Conservation (phyloP, 371 early-diverging fungal species). For the Zopfochytrium polystomum region DNA sequence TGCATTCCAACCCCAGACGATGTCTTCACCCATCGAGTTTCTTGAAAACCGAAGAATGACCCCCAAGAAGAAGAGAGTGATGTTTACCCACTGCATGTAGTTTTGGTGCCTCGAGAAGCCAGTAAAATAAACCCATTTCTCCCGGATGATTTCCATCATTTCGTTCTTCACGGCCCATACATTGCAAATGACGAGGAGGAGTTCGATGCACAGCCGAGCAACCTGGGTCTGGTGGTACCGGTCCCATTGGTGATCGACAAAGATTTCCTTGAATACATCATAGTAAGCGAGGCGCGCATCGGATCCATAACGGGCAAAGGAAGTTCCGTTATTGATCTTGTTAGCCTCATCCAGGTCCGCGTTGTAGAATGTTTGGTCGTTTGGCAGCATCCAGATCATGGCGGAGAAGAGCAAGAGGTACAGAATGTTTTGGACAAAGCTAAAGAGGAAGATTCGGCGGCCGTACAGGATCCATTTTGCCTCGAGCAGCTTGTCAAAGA, state of each 20-base stretch:
- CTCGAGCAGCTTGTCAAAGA: slow-evolving; percentile 29
- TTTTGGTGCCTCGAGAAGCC: slow-evolving; percentile 20
- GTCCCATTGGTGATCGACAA: no score
- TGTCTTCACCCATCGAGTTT: slow-evolving; percentile 14
- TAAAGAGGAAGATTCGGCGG: slow-evolving; percentile 9
- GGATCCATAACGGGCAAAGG: background rate
- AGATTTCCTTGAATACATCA: no score
- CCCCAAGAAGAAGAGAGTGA: slow-evolving; percentile 13
- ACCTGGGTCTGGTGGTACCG: background rate
- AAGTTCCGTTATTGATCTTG: no score
- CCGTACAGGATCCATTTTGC: slow-evolving; percentile 33
- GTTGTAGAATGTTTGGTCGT: slow-evolving; percentile 8
- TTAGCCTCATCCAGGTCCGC: no score
- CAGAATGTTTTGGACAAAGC: slow-evolving; percentile 14
- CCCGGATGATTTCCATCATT: background rate
- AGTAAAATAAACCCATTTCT: background rate
- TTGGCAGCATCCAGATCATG: slow-evolving; percentile 19
- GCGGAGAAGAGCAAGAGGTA: slow-evolving; percentile 21
- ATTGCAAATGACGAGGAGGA: slow-evolving; percentile 19
- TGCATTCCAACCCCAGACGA: slow-evolving; percentile 13
- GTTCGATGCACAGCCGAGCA: slow-evolving; percentile 21
- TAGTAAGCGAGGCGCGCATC: background rate
- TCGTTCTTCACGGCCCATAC: background rate
- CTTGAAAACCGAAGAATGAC: slow-evolving; percentile 8
- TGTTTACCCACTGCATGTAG: slow-evolving; percentile 11